Percentiles rank a stretch among this genome's conserved stretches.
phyloP scores from a whole-genome alignment of 495 filamentous ascomycete genomes.

The Endocarpon pusillum region DNA sequence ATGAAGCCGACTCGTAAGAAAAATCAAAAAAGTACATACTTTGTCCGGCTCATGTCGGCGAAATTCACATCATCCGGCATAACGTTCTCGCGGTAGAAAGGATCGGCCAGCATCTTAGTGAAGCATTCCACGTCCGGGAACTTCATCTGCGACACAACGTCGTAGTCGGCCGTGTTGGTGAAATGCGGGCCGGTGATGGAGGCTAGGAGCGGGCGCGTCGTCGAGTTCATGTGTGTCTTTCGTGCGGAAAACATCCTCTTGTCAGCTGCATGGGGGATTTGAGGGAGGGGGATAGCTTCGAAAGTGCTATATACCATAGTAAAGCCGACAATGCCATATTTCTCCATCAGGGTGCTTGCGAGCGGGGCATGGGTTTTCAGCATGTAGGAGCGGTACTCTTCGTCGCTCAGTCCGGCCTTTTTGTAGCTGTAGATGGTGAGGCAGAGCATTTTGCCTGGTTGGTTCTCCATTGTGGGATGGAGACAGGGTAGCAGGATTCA shows the following conservation, averaged over 20 bases:
- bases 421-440: conserved; percentile 32
- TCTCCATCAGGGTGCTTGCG: conserved; percentile 20
- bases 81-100: conserved; percentile 15
- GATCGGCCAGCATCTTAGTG: conserved; percentile 14
- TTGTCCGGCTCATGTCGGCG: conserved; percentile 18
- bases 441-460: conserved; percentile 12
- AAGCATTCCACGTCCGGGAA: conserved; percentile 23
- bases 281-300: neutral
- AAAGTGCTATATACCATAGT: conserved; percentile 11
- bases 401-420: conserved; percentile 30
- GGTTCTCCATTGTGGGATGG: too few relatives aligned
- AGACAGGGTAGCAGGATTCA: too few relatives aligned
- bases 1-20: too few relatives aligned
- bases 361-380: conserved; percentile 20
- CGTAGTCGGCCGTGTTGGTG: conserved; percentile 21
- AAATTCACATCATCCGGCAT: conserved; percentile 21
- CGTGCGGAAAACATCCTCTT: neutral
- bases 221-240: conserved; percentile 21
- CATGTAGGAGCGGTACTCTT: conserved; percentile 32
- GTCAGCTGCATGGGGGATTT: too few relatives aligned
- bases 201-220: conserved; percentile 18
- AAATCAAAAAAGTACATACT: conserved; percentile 4
- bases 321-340: conserved; percentile 22
- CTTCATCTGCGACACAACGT: conserved; percentile 25
- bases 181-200: conserved; percentile 22